Base-by-base conservation (phyloP, 176 grass and related monocot genomes). In the Tillandsia fasciculata region DNA sequence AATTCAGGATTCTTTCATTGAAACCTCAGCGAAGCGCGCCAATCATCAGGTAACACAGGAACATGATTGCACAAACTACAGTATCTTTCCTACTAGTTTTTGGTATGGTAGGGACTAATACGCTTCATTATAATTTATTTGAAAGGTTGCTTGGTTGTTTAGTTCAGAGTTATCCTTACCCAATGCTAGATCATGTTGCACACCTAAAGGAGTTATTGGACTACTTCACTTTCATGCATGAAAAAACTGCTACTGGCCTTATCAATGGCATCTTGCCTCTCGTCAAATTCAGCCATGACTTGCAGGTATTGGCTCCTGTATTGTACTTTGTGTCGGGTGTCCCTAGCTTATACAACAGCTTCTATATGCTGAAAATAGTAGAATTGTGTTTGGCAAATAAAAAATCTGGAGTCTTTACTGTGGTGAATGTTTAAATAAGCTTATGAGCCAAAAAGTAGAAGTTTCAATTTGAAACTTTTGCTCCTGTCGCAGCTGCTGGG, bases 191-290 rank as follows among this genome's bases (percentile, higher is more conserved):
- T 63, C 82, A 86, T 63, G 64, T 86, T 78, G 78, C 85, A 72
- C 88, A 91, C 63, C 57, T 96, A 70, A 96, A 96, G 75, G 91
- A 96, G 73, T 75, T 88, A 33, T 72, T 96, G 69, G 85, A 96
- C 73, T 88, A 96, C 72, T 96, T 96, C 70, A 26, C 85, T 64
- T 86, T 84, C 67, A 80, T 96, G 91, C 82, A 86, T 79, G 80
- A 88, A 67, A 82, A 72, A 84, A 86, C 72, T 81, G 87, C 91
- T 8, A 74, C 72, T 49, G 77, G 66, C 76, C 70, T 96, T 12
- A 79, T 91, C 56, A 85, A 72, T 80, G 87, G 88, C 73, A 72
- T 91, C 69, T 78, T 96, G 76, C 88, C 88, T 69, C 91, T 96
- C 75, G 78, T 80, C 54, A 91, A 72, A 72, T 84, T 83, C 66